A percentile compares a stretch with the other conserved stretches of the same genome.
phyloP scores from a whole-genome alignment of 768 basidiomycete species.

The Mrakia frigida region DNA sequence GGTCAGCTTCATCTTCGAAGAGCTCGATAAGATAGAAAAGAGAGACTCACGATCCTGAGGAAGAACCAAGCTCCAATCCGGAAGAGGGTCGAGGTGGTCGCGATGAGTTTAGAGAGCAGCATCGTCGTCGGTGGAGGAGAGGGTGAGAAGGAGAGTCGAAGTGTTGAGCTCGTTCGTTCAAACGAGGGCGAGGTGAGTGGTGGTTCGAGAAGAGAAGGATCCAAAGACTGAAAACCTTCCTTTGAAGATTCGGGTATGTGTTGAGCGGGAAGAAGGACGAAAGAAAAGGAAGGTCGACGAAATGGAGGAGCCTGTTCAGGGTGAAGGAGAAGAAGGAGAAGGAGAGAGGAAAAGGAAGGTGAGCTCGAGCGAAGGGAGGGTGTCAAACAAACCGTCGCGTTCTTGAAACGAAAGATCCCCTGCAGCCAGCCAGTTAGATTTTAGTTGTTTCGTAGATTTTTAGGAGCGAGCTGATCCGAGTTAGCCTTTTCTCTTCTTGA shows the following conservation, averaged over 20 bases:
- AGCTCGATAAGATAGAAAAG: neutral
- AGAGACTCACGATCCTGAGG: constrained; percentile 11
- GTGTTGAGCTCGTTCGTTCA: neutral
- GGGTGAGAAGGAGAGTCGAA: too few relatives aligned
- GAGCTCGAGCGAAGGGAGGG: constrained; percentile 5
- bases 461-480: too few relatives aligned
- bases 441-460: too few relatives aligned
- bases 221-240: neutral
- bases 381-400: neutral
- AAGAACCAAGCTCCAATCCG: constrained; percentile 10
- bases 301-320: neutral
- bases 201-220: neutral
- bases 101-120: neutral
- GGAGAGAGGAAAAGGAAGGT: neutral
- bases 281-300: neutral
- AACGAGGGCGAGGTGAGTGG: neutral
- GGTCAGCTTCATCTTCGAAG: neutral
- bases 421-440: too few relatives aligned
- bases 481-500: too few relatives aligned
- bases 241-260: neutral
- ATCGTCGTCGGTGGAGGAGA: neutral
- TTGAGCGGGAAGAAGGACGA: neutral
- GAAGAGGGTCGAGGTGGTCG: neutral
- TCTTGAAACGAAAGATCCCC: too few relatives aligned
- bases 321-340: neutral